phyloP scores from a whole-genome alignment of 768 basidiomycete species.

The Pleurotus cornucopiae region DNA sequence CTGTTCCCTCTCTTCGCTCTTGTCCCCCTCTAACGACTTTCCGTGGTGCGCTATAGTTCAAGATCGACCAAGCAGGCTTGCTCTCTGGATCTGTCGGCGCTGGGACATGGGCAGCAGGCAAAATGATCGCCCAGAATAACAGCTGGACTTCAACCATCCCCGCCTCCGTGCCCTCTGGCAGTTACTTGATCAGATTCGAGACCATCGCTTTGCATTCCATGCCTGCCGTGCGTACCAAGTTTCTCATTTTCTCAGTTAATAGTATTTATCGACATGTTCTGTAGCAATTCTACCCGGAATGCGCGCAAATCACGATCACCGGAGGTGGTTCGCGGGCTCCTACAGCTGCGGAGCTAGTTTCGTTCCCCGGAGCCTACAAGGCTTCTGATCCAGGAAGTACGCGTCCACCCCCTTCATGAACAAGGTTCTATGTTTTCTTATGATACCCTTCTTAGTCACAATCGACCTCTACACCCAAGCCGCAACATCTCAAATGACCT shows the following conservation, averaged over 20 bases:
- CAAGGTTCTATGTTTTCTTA: not conserved
- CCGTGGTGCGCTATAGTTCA: slow-evolving; percentile 18
- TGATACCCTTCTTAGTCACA: slow-evolving; percentile 23
- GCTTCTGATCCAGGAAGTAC: slow-evolving; percentile 38
- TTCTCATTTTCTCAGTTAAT: no score
- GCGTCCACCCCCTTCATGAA: slow-evolving; percentile 7
- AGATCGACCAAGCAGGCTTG: slow-evolving; percentile 29
- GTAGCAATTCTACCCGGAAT: slow-evolving; percentile 69
- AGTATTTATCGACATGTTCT: no score
- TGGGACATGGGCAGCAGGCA: slow-evolving; percentile 38
- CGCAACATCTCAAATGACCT: slow-evolving; percentile 30
- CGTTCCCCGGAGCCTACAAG: slow-evolving; percentile 42
- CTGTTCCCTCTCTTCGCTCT: not conserved
- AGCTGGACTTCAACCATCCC: slow-evolving; percentile 45
- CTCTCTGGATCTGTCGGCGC: slow-evolving; percentile 33
- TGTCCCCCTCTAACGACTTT: not conserved
- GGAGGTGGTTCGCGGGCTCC: slow-evolving; percentile 36
- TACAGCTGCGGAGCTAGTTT: slow-evolving; percentile 38
- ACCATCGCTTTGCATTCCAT: slow-evolving; percentile 45
- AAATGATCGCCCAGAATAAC: slow-evolving; percentile 40
- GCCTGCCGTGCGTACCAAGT: slow-evolving; percentile 36
- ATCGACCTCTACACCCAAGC: slow-evolving; percentile 35
- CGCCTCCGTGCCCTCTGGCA: slow-evolving; percentile 34
- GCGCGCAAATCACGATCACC: slow-evolving; percentile 39
- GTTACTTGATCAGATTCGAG: slow-evolving; percentile 46